Percentiles rank a stretch among this genome's conserved stretches.
These are phyloP conservation scores for Phytophthora boehmeriae DNA, from an alignment of 352 stramenopile genomes.

Conservation along the genomic window DNA sequence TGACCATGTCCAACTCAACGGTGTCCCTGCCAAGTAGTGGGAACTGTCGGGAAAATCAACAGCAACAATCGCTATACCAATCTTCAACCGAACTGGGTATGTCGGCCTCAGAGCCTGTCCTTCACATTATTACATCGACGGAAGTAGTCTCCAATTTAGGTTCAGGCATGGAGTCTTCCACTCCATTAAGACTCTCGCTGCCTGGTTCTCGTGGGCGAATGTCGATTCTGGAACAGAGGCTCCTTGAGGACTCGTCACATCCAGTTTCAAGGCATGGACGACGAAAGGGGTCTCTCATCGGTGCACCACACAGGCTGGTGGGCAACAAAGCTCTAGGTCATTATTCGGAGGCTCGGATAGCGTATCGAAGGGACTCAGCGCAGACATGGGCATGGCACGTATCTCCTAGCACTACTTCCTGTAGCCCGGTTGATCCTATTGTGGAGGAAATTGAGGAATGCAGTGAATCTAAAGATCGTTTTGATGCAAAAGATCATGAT, in stretches of 20 bases:
- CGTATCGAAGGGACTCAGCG: constrained; percentile 48
- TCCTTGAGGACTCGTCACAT: constrained; percentile 11
- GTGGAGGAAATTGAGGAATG: constrained; percentile 22
- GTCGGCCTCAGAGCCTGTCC: constrained; percentile 18
- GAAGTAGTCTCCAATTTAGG: not conserved
- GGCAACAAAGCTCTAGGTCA: constrained; percentile 45
- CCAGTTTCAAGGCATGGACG: constrained; percentile 15
- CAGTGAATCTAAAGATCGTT: constrained; percentile 25
- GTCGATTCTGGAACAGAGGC: constrained; percentile 27
- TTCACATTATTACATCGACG: constrained; percentile 1
- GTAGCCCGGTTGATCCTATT: constrained; percentile 24
- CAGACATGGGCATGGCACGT: constrained; percentile 64
- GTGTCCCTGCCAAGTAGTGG: constrained; percentile 6
- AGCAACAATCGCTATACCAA: constrained; percentile 1
- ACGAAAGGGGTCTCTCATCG: constrained; percentile 44
- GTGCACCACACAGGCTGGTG: constrained; percentile 26
- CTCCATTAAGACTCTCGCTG: constrained; percentile 9
- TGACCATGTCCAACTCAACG: constrained; percentile 10
- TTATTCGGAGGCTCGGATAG: constrained; percentile 58
- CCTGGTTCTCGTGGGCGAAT: constrained; percentile 17
- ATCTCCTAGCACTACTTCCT: constrained; percentile 8
- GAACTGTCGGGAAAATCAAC: constrained; percentile 5
- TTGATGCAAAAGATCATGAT: constrained; percentile 17
- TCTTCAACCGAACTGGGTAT: not conserved
- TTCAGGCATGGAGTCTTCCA: constrained; percentile 1